Evolutionary conservation across 805 yeast species (phyloP), one percentile per base, ranked within the genome.

Genomic region (Saturnispora serradocipensis): DNA sequence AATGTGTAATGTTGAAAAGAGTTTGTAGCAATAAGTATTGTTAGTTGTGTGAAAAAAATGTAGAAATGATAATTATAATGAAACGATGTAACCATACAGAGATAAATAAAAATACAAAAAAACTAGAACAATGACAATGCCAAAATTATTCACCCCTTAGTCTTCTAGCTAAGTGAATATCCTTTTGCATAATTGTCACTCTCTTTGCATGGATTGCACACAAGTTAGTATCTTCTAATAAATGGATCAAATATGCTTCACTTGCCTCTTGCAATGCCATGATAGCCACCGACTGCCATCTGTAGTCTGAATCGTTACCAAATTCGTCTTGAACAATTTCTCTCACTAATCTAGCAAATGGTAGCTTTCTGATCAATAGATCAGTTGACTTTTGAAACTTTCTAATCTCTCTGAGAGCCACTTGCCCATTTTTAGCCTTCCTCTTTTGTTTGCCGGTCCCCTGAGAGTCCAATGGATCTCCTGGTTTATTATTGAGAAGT

Each of bases 151-250:
- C 63, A 5, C 89, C 90, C 59, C 90, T 74, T 42, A 85, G 78
- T 65, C 91, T 72, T 69, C 93, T 75, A 3, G 93, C 93, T 57
- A 86, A 69, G 61, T 85, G 90, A 54, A 86, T 81, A 63, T 86
- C 95, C 64, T 82, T 84, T 60, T 83, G 86, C 91, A 85, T 86
- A 34, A 86, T 84, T 0, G 95, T 86, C n/a, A 86, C 88, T 58
- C 95, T 69, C 61, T 82, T 84, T 1, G 89, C 90, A 66, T 86
- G 93, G 38, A 86, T 68, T 13, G 93, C 93, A 64, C 88, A 72
- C 38, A 85, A 63, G 59, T 86, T 86, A 3, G 90, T 85, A 62
- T 86, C 93, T 61, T 86, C 93, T 48, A 86, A 69, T 38, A 86
- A 67, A 50, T 85, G 85, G 11, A 85, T 82, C 54, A 86, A 64